Conservation (phyloP, 305 asterid species). For the Fraxinus dipetala region DNA sequence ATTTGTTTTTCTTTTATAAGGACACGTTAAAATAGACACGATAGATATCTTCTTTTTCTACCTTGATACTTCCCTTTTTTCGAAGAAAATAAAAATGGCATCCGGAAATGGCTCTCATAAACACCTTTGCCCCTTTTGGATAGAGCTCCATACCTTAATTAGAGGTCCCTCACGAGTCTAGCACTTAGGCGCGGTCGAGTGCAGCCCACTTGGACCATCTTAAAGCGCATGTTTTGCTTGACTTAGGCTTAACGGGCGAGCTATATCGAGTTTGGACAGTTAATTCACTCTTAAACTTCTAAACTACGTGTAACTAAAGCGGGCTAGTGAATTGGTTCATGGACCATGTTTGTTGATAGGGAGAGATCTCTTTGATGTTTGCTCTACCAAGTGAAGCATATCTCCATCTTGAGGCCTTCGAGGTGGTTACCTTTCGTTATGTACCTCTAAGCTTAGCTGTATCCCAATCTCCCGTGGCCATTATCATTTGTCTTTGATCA, state of each 20-base stretch:
- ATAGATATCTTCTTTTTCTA: no score
- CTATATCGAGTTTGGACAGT: background rate
- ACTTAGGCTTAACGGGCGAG: background rate
- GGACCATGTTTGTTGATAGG: conserved; percentile 21
- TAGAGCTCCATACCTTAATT: background rate
- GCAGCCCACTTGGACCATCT: background rate
- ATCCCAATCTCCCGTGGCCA: conserved; percentile 16
- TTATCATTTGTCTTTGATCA: conserved; percentile 8
- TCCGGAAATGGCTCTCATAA: background rate
- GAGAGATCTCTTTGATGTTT: conserved; percentile 5
- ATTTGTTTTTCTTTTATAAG: background rate
- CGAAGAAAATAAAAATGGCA: background rate
- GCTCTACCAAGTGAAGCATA: conserved; percentile 40
- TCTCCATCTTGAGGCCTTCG: conserved; percentile 37
- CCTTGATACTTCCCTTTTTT: background rate
- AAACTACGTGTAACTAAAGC: background rate
- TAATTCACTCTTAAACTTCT: background rate
- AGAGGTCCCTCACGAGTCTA: background rate
- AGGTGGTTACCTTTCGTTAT: conserved; percentile 20
- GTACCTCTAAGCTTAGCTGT: conserved; percentile 29
- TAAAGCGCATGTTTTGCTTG: background rate
- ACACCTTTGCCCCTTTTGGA: background rate
- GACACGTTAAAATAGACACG: no score
- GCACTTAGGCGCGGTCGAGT: background rate
- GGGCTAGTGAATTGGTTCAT: background rate